Evolutionary conservation across 768 basidiomycete genomes (phyloP).

Genomic region (Clavaria fumosa): DNA sequence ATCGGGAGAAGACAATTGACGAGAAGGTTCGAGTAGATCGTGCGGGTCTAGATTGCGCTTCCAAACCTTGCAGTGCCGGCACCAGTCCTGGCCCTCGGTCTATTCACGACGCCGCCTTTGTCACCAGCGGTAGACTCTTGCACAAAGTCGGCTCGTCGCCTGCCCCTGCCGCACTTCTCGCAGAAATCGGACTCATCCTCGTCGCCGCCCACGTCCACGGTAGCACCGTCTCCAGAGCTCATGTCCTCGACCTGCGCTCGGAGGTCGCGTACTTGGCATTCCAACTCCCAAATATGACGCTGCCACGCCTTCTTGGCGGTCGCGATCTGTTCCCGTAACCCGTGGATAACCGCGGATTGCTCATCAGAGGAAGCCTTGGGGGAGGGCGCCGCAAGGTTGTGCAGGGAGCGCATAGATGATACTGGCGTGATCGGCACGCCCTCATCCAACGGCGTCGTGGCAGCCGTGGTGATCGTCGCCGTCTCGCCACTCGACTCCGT

Average conservation of each 20-base stretch:
- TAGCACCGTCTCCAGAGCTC: too few species aligned
- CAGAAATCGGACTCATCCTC: slow-evolving; percentile 31
- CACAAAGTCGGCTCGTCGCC: slow-evolving; percentile 7
- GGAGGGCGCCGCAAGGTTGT: slow-evolving; percentile 11
- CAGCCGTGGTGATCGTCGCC: slow-evolving; percentile 33
- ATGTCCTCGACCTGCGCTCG: slow-evolving; percentile 54
- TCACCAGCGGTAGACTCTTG: slow-evolving; percentile 1
- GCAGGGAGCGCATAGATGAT: slow-evolving; percentile 11
- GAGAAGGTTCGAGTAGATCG: too few species aligned
- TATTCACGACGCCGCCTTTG: not conserved
- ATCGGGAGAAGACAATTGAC: too few species aligned
- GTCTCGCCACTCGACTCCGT: slow-evolving; percentile 31
- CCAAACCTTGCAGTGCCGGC: not conserved
- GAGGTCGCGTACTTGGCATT: slow-evolving; percentile 55
- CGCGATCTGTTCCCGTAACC: slow-evolving; percentile 46
- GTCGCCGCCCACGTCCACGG: slow-evolving; percentile 22
- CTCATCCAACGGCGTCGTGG: slow-evolving; percentile 21
- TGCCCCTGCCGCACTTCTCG: slow-evolving; percentile 44
- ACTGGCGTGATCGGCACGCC: slow-evolving; percentile 37
- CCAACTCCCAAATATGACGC: slow-evolving; percentile 59
- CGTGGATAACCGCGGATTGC: slow-evolving; percentile 30
- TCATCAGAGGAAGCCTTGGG: slow-evolving; percentile 21
- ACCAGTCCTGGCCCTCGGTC: slow-evolving; percentile 2
- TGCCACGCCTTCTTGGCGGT: slow-evolving; percentile 52
- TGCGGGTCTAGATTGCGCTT: too few species aligned